A percentile compares a stretch with the other conserved stretches of the same genome.
Conservation (phyloP, 2,329 filamentous ascomycete species). For the Beauveria brongniartii region DNA sequence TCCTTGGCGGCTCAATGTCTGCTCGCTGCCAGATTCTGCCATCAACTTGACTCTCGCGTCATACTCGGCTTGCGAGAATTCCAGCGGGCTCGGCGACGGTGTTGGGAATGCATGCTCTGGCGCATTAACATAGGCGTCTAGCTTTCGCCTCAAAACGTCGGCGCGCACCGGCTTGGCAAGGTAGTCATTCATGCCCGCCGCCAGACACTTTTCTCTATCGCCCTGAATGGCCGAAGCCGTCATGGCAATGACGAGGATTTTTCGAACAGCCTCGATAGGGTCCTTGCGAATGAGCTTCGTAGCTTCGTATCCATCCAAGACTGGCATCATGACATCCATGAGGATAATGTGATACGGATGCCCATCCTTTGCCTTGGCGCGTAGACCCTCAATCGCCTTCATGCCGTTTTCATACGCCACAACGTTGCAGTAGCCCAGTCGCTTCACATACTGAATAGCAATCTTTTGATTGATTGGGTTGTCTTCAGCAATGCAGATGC, state of each 20-base stretch:
- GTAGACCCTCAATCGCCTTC: slow-evolving; percentile 81
- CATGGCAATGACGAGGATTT: slow-evolving; percentile 93
- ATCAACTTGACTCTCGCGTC: background rate
- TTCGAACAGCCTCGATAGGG: slow-evolving; percentile 64
- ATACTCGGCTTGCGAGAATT: slow-evolving; percentile 13
- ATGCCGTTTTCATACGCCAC: slow-evolving; percentile 86
- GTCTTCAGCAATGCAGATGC: slow-evolving; percentile 90
- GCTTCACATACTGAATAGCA: slow-evolving; percentile 80
- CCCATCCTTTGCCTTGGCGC: slow-evolving; percentile 60
- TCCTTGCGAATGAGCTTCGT: slow-evolving; percentile 77
- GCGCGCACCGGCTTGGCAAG: slow-evolving; percentile 91
- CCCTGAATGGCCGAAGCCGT: slow-evolving; percentile 91
- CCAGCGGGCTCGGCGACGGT: slow-evolving; percentile 16
- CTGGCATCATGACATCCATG: slow-evolving; percentile 96
- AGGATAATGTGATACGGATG: slow-evolving; percentile 81
- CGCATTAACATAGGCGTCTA: slow-evolving; percentile 49
- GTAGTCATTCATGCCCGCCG: slow-evolving; percentile 96
- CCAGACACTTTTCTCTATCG: slow-evolving; percentile 90
- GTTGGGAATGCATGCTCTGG: slow-evolving; percentile 21
- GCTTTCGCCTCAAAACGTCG: slow-evolving; percentile 75
- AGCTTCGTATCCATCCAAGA: slow-evolving; percentile 86
- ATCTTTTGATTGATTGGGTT: slow-evolving; percentile 94
- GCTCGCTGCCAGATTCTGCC: background rate
- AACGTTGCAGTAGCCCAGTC: slow-evolving; percentile 72
- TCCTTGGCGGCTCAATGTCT: slow-evolving; percentile 9